Conservation (phyloP, 2,329 filamentous ascomycete species). For the Exutisphaerella laricina region DNA sequence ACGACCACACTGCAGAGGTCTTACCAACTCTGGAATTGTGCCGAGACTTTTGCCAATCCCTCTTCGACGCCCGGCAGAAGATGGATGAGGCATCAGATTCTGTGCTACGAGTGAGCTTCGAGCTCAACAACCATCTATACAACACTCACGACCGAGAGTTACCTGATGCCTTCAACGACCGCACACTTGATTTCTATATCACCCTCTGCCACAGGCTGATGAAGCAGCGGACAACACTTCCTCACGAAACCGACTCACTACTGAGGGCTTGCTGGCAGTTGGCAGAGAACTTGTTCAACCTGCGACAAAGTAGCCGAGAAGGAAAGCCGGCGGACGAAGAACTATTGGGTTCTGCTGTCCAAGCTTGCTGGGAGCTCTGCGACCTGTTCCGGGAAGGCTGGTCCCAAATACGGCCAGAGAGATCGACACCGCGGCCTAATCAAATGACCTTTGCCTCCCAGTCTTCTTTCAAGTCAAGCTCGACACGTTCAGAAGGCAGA, state of each 20-base stretch:
- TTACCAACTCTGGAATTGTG: constrained; percentile 77
- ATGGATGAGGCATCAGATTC: constrained; percentile 78
- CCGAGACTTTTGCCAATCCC: constrained; percentile 82
- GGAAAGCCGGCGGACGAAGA: constrained; percentile 72
- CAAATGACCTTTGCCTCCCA: constrained; percentile 63
- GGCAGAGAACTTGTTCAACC: constrained; percentile 86
- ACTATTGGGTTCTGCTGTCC: constrained; percentile 76
- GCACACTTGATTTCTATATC: constrained; percentile 90
- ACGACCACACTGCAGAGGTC: constrained; percentile 62
- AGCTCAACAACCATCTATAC: constrained; percentile 91
- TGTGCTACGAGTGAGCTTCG: constrained; percentile 84
- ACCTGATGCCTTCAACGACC: constrained; percentile 79
- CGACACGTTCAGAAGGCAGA: constrained; percentile 22
- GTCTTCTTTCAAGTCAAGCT: constrained; percentile 18
- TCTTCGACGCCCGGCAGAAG: constrained; percentile 78
- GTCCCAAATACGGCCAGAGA: constrained; percentile 80
- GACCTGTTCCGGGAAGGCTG: constrained; percentile 90
- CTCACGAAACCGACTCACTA: constrained; percentile 76
- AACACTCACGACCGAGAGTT: constrained; percentile 82
- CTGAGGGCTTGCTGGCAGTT: constrained; percentile 83
- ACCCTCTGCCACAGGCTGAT: constrained; percentile 92
- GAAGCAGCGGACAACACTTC: constrained; percentile 78
- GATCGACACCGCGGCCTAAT: constrained; percentile 75
- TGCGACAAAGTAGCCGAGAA: constrained; percentile 75
- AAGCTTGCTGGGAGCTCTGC: constrained; percentile 91